phyloP scores from a whole-genome alignment of 2,329 filamentous ascomycete genomes.

The Epichloe amarillans region DNA sequence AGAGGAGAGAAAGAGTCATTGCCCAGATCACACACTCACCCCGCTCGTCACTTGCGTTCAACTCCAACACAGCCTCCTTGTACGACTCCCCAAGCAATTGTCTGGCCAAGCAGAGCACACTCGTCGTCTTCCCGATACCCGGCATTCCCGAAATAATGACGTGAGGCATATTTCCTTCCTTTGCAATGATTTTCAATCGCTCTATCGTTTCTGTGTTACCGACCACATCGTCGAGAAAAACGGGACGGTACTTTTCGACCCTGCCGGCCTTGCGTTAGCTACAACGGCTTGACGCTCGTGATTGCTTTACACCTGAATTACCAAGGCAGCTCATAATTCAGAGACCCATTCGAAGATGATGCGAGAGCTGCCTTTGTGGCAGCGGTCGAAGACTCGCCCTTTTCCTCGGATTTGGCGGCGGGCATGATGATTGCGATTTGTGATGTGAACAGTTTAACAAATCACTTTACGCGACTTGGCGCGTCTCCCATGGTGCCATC shows the following conservation, averaged over 20 bases:
- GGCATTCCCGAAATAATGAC: conserved; percentile 99
- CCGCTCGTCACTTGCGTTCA: conserved; percentile 93
- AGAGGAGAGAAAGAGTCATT: not conserved
- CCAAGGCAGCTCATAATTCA: conserved; percentile 70
- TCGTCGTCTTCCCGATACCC: conserved; percentile 96
- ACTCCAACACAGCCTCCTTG: conserved; percentile 91
- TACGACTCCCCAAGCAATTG: conserved; percentile 87
- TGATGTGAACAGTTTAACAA: conserved; percentile 9
- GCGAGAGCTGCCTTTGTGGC: conserved; percentile 43
- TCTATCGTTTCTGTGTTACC: conserved; percentile 97
- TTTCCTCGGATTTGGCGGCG: conserved; percentile 34
- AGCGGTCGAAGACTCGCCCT: conserved; percentile 47
- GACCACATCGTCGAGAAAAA: conserved; percentile 92
- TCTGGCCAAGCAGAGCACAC: conserved; percentile 80
- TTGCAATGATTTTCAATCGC: conserved; percentile 92
- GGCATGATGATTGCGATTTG: conserved; percentile 32
- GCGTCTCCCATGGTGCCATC: conserved; percentile 14
- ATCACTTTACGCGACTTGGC: conserved; percentile 27
- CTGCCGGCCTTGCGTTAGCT: conserved; percentile 29
- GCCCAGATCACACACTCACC: conserved; percentile 28
- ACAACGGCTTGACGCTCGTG: not conserved
- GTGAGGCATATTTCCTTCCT: conserved; percentile 98
- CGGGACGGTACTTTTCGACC: conserved; percentile 96
- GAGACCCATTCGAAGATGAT: conserved; percentile 33
- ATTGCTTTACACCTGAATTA: conserved; percentile 19